Conservation (phyloP, 2,329 filamentous ascomycete genomes). For the Penicillium occitanis region DNA sequence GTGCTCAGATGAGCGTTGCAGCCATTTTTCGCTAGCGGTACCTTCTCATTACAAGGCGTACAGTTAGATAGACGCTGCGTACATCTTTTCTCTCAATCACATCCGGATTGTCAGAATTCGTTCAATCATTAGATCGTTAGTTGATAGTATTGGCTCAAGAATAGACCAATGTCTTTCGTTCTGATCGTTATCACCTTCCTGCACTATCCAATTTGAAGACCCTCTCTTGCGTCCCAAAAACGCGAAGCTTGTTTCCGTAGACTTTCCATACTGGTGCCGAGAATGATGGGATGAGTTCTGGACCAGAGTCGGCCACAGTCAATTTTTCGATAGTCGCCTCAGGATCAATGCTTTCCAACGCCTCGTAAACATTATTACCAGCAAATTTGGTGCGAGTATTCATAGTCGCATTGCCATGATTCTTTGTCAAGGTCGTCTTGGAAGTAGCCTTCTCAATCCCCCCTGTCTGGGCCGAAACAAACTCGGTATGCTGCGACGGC, state of each 20-base stretch:
- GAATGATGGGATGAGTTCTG: constrained; percentile 54
- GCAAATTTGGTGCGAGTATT: constrained; percentile 27
- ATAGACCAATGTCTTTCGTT: neutral
- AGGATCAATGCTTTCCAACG: constrained; percentile 3
- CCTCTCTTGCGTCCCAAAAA: constrained; percentile 60
- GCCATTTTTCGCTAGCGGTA: constrained; percentile 99
- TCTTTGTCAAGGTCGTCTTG: neutral
- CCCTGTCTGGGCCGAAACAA: neutral
- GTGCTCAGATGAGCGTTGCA: constrained; percentile 81
- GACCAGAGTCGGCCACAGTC: constrained; percentile 25
- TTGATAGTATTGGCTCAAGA: neutral
- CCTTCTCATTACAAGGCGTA: constrained; percentile 76
- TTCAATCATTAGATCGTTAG: neutral
- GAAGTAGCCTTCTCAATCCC: neutral
- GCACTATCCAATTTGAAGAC: constrained; percentile 35
- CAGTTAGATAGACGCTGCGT: constrained; percentile 96
- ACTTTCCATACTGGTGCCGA: constrained; percentile 56
- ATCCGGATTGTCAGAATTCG: neutral
- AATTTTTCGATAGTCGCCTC: constrained; percentile 1
- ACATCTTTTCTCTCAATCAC: constrained; percentile 52
- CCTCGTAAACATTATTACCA: constrained; percentile 33
- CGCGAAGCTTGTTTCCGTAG: constrained; percentile 60
- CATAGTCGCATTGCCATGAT: neutral
- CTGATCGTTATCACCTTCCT: neutral
- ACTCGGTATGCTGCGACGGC: neutral